Base-by-base conservation (phyloP, 257 asterid species). In the Solanum ossicruentum region DNA sequence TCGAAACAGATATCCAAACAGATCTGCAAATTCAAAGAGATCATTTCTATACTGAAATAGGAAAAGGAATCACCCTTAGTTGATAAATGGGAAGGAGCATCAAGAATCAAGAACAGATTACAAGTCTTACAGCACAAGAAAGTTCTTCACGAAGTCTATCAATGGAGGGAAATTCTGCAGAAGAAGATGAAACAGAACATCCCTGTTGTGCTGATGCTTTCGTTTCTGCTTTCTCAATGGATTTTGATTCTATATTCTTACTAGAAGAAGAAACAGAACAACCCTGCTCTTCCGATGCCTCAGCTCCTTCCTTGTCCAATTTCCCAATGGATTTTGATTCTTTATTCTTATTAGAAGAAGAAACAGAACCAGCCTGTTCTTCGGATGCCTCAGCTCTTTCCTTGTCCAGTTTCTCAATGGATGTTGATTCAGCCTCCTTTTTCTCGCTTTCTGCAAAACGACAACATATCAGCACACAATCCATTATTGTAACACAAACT, bases 111-210 rank as follows among this genome's bases (percentile, higher is more conserved):
- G 36, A 81, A 2, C 10, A 28, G 36, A 18, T 4, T 41, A 3
- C 15, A 39, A 45, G 83, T 75, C 93, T 90, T 91, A 96, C 99
- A 28, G 99, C 98, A 80, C 99, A 96, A 43, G 98, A 96, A 86
- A 96, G 99, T 88, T 96, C 99, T 89, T 96, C 99, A 10, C 98
- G 94, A 45, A 96, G 98, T 66, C 89, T 82, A 86, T 96, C 98
- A 61, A 96, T 90, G 91, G 97, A 95, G 1, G 97, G 95, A 84
- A 96, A 88, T 47, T 88, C 87, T 71, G 85, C 83, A 67, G 80
- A 54, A 51, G 56, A 71, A 16, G 61, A 26, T 45, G 73, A 82
- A 82, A 21, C 91, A 80, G 69, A 80, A 45, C 88, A 82, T 61
- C 86, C 86, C 85, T 84, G 89, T 55, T 81, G 77, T 20, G 83